These are phyloP conservation scores for Cadophora gregata DNA, from an alignment of 2,329 filamentous ascomycete genomes.

Conservation along the genomic window DNA sequence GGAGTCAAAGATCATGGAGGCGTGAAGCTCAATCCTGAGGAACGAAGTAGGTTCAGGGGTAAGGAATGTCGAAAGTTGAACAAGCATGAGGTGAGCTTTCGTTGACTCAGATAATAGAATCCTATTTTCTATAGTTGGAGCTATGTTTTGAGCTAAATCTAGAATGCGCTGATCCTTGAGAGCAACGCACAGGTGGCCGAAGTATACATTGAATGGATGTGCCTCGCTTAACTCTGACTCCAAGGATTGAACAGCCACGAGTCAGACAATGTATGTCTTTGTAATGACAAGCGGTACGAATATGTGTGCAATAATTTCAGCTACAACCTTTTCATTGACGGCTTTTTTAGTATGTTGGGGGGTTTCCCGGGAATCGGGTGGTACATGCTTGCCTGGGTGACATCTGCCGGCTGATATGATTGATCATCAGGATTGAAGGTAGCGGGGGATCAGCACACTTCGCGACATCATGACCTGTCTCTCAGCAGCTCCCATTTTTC, in stretches of 20 bases:
- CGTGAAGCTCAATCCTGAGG: too few species aligned
- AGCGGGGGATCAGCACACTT: not conserved
- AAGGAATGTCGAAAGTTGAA: not conserved
- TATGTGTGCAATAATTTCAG: too few species aligned
- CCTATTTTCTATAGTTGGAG: too few species aligned
- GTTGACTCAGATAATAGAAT: too few species aligned
- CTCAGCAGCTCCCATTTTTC: not conserved
- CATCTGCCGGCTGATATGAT: not conserved
- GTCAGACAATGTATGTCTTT: not conserved
- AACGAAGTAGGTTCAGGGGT: too few species aligned
- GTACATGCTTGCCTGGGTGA: not conserved
- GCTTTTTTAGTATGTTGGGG: not conserved
- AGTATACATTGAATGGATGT: not conserved
- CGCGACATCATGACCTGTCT: not conserved
- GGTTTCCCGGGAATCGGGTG: not conserved
- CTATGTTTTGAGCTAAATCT: too few species aligned
- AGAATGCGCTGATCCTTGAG: too few species aligned
- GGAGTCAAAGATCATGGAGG: too few species aligned
- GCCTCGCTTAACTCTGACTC: not conserved
- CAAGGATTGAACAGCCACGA: not conserved
- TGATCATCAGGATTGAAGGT: not conserved
- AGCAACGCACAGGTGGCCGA: too few species aligned
- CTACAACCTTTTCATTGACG: too few species aligned
- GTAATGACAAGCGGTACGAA: too few species aligned
- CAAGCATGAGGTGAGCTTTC: too few species aligned